Evolutionary conservation across 768 basidiomycete species (phyloP).

Genomic region (Polyporus arcularius): DNA sequence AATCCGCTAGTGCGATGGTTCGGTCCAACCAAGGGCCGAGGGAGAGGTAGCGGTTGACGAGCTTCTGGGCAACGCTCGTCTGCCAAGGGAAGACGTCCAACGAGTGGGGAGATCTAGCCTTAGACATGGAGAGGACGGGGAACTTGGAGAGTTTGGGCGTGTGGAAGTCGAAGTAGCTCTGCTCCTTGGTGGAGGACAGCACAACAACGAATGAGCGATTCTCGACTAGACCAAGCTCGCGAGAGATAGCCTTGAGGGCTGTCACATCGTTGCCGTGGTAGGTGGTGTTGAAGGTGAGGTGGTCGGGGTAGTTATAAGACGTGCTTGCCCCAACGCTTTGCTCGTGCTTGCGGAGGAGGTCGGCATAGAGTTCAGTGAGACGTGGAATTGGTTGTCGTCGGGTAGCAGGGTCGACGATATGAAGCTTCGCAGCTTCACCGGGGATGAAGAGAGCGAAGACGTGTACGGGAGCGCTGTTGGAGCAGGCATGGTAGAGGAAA

Average conservation of each 20-base stretch:
- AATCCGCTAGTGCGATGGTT: conserved; percentile 76
- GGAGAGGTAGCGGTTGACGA: conserved; percentile 81
- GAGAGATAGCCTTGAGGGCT: conserved; percentile 84
- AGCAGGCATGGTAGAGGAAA: conserved; percentile 85
- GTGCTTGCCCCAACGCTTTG: conserved; percentile 39
- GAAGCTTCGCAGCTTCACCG: conserved; percentile 66
- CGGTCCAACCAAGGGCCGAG: conserved; percentile 81
- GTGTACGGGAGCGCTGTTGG: conserved; percentile 74
- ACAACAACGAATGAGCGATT: conserved; percentile 74
- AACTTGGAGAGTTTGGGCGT: conserved; percentile 77
- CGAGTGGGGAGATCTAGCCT: conserved; percentile 69
- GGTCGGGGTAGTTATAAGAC: conserved; percentile 65
- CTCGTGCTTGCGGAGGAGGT: conserved; percentile 56
- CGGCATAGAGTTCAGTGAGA: conserved; percentile 72
- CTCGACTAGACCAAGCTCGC: conserved; percentile 79
- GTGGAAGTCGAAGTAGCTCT: conserved; percentile 75
- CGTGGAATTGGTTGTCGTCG: conserved; percentile 79
- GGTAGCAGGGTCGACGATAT: conserved; percentile 89
- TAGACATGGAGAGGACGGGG: conserved; percentile 87
- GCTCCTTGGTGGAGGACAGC: conserved; percentile 84
- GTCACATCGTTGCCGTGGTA: conserved; percentile 80
- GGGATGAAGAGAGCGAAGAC: conserved; percentile 89
- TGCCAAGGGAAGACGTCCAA: conserved; percentile 92
- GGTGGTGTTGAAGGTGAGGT: conserved; percentile 60
- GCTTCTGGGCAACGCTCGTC: conserved; percentile 73